These are phyloP conservation scores for Helotiales sp. DNA, from an alignment of 2,329 filamentous ascomycete genomes.

Conservation along the genomic window DNA sequence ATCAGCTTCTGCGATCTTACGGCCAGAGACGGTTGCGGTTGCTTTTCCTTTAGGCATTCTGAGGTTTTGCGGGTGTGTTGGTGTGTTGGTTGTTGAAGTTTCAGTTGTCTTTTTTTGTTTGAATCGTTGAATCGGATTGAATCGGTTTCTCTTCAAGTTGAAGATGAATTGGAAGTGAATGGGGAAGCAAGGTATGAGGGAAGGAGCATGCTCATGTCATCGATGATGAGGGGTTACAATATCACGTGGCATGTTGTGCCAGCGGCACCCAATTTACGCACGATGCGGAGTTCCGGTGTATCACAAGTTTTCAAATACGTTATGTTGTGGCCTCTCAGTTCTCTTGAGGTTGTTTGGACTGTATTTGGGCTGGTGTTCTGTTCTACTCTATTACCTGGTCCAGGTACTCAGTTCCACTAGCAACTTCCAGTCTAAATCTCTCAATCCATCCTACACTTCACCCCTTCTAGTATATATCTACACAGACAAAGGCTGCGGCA, in stretches of 20 bases:
- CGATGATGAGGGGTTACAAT: constrained; percentile 4
- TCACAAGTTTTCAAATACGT: too few species aligned
- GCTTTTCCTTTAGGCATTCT: constrained; percentile 52
- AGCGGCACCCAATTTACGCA: background rate
- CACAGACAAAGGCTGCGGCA: constrained; percentile 46
- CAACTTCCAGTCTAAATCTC: too few species aligned
- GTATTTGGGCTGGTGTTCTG: background rate
- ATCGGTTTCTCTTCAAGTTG: background rate
- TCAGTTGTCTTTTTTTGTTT: background rate
- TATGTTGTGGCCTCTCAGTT: too few species aligned
- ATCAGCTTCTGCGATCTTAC: constrained; percentile 51
- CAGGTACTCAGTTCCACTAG: too few species aligned
- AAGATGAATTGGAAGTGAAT: background rate
- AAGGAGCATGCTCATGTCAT: constrained; percentile 11
- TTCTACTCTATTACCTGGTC: too few species aligned
- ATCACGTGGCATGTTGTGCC: constrained; percentile 3
- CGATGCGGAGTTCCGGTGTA: background rate
- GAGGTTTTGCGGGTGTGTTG: background rate
- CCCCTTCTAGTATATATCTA: background rate
- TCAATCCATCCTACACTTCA: background rate
- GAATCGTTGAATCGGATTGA: background rate
- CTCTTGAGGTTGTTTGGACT: too few species aligned
- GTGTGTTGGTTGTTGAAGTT: background rate
- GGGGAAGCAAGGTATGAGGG: background rate
- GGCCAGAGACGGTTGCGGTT: constrained; percentile 39